Percentiles rank a stretch among this genome's conserved stretches.
Conservation (phyloP, 1,139 yeast species). For the Kodamaea derodonti region DNA sequence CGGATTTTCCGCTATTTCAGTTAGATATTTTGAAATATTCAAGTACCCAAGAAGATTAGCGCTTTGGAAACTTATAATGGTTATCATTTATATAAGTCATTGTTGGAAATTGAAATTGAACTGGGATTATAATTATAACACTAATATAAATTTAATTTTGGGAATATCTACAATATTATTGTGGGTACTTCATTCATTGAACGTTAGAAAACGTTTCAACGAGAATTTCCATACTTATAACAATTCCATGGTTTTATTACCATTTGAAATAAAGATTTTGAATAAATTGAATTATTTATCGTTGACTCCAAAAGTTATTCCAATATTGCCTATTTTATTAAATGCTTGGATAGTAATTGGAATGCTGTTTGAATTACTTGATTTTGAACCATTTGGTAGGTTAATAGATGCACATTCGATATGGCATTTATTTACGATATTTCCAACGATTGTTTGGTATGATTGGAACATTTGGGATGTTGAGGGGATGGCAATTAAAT, state of each 20-base stretch:
- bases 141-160: slow-evolving; percentile 29
- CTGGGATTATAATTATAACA: slow-evolving; percentile 44
- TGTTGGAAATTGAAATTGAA: slow-evolving; percentile 21
- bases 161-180: slow-evolving; percentile 30
- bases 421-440: slow-evolving; percentile 44
- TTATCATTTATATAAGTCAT: slow-evolving; percentile 25
- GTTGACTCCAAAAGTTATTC: slow-evolving; percentile 27
- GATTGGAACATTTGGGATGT: slow-evolving; percentile 52
- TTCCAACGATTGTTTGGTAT: slow-evolving; percentile 43
- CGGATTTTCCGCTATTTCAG: slow-evolving; percentile 34
- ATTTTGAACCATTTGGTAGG: slow-evolving; percentile 31
- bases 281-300: slow-evolving; percentile 29
- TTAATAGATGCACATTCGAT: slow-evolving; percentile 41
- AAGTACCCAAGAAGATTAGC: slow-evolving; percentile 5
- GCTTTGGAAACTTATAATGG: slow-evolving; percentile 11
- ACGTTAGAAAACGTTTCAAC: slow-evolving; percentile 15
- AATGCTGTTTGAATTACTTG: slow-evolving; percentile 36
- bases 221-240: slow-evolving; percentile 24
- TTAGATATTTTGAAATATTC: slow-evolving; percentile 31
- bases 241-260: slow-evolving; percentile 37
- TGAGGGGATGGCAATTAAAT: slow-evolving; percentile 28
- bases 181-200: slow-evolving; percentile 35
- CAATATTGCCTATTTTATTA: slow-evolving; percentile 34
- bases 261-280: slow-evolving; percentile 38
- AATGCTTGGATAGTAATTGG: slow-evolving; percentile 34